Base-by-base conservation (phyloP, 768 basidiomycete genomes). In the Termitomyces bulborhizus region DNA sequence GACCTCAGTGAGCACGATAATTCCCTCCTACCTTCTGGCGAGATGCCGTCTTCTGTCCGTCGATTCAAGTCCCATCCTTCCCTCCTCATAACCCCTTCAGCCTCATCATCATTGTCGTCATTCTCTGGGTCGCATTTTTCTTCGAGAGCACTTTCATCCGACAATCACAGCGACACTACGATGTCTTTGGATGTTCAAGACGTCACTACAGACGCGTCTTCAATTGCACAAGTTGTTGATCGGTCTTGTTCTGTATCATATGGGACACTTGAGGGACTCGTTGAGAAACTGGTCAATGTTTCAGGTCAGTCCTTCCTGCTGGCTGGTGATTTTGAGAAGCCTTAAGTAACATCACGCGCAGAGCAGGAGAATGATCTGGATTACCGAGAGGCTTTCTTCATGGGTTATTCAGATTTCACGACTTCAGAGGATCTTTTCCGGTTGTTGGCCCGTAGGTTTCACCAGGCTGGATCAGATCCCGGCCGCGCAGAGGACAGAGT, bases 361-460 rank as follows among this genome's bases (percentile, higher is more conserved):
- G 70, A 70, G 58, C 47, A 63, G 45, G 62, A 65, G 43, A 67
- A 65, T 31, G 72, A 74, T 51, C 36, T 60, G 8, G 73, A 76
- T 37, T 75, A 73, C 57, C 65, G 69, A 49, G 74, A 76, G 55
- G 63, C 71, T 37, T 63, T 81, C 34, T 66, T 81, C 24, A 68
- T 70, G 1, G 73, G 71, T 11, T 79, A 69, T 61, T 63, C 66
- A 18, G 73, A 75, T 41, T 80, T 78, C 57, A 71, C 75, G 1
- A 73, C 73, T 6, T 64, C 73, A 3, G 71, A 74, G 46, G 71
- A 69, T 27, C 59, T 80, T 15, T 74, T 78, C 55, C 57, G 54
- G 6, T 61, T 71, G 18, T 57, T 80, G 16, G 58, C 68, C 46
- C 70, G 67, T 39, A 76, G 70, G 12, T 79, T 76, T 60, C 60